Conservation (phyloP, 805 yeast species). For the Cyberlindnera mrakii region DNA sequence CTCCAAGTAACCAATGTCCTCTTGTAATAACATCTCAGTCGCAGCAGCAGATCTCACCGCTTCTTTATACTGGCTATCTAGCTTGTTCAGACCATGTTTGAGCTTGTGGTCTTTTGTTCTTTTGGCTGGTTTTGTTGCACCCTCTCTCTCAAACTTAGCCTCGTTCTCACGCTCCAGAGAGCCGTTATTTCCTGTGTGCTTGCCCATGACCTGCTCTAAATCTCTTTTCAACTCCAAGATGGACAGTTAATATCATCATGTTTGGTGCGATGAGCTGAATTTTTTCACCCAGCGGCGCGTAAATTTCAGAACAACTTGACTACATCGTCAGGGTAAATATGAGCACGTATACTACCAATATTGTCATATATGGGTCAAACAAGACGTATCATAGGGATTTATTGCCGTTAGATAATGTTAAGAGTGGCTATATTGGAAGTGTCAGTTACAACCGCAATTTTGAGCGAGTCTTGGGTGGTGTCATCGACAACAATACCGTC, state of each 20-base stretch:
- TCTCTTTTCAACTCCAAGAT: background rate
- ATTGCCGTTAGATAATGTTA: conserved; percentile 1
- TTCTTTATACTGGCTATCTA: conserved; percentile 67
- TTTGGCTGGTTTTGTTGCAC: conserved; percentile 17
- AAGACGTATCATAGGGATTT: no score
- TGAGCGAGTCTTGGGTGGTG: conserved; percentile 4
- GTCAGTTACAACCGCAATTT: conserved; percentile 5
- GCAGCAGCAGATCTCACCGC: conserved; percentile 82
- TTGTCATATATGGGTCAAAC: no score
- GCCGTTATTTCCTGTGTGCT: conserved; percentile 22
- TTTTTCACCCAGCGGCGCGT: conserved; percentile 1
- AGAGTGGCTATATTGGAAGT: conserved; percentile 4
- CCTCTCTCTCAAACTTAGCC: conserved; percentile 27
- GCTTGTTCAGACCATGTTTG: conserved; percentile 56
- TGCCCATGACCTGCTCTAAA: conserved; percentile 13
- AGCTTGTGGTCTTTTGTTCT: conserved; percentile 52
- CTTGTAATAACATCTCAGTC: conserved; percentile 80
- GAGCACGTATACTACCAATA: no score
- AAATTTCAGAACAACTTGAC: conserved; percentile 1
- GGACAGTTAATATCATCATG: background rate
- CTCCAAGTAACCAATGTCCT: conserved; percentile 80
- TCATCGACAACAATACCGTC: conserved; percentile 14
- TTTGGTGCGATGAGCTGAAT: background rate
- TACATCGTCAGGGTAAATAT: no score
- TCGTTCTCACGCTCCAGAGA: conserved; percentile 24